Evolutionary conservation across 2,329 filamentous ascomycete genomes (phyloP), one percentile per base, ranked within the genome.

Genomic region (Alternaria triticimaculans): DNA sequence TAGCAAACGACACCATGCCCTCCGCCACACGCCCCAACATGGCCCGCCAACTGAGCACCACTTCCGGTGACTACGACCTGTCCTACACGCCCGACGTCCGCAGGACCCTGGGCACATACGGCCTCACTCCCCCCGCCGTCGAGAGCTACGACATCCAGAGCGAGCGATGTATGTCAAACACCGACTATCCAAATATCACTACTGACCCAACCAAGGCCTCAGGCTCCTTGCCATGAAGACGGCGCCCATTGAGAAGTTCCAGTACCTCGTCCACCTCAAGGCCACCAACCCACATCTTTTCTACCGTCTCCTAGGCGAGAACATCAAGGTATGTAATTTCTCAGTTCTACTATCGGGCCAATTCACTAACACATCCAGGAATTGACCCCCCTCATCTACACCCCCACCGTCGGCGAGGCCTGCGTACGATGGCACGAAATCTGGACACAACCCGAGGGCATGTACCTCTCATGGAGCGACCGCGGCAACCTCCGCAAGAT

Each of bases 391-490:
- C 84, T 95, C 69, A 92, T 96, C 74, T 96, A 96, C 84, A 96
- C 92, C 18, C 92, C 92, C 49, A 94, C 92, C 76, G 94, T 99
- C 74, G 96, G 96, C 75, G 95, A 98, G 80, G 96, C 97, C 71
- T 99, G 96, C 84, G 86, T 97, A 79, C 91, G 95, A 82, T 99
- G 97, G 88, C 97, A 94, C 43, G 93, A 95, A 75, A 89, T 98
- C 73, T 98, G 97, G 85, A 96, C 94, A 64, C 92, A 94, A 72
- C 94, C 96, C 21, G 96, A 98, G 86, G 94, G 88, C 69, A 88
- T 98, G 82, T 99, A 98, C 84, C 92, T 99, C 69, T 97, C 94
- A 65, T 97, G 93, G 82, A 92, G 93, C 82, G 95, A 99, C 85
- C 90, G 92, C 69, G 96, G 94, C 77, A 93, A 95, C 66, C 92